phyloP scores from a whole-genome alignment of 2,329 filamentous ascomycete species.

The Penicillium sp. region DNA sequence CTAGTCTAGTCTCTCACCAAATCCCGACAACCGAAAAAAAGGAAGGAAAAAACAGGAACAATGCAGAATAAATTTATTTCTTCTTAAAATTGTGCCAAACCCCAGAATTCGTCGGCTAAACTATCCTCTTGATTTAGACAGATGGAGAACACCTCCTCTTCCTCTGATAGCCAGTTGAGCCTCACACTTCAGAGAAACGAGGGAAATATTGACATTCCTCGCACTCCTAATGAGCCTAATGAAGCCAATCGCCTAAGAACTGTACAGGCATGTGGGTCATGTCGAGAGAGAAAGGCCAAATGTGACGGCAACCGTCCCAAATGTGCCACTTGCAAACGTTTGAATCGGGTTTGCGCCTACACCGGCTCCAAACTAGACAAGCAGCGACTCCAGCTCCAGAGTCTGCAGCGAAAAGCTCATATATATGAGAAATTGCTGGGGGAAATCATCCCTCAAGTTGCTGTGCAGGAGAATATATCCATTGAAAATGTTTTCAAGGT shows the following conservation, averaged over 20 bases:
- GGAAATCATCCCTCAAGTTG: neutral
- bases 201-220: neutral
- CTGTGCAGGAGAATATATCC: neutral
- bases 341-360: slow-evolving; percentile 13
- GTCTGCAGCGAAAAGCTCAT: neutral
- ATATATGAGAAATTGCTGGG: neutral
- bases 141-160: neutral
- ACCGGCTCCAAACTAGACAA: slow-evolving; percentile 18
- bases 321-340: slow-evolving; percentile 13
- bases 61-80: neutral
- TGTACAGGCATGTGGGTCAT: slow-evolving; percentile 17
- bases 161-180: neutral
- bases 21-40: neutral
- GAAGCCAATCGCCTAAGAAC: slow-evolving; percentile 5
- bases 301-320: slow-evolving; percentile 20
- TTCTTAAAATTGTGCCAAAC: neutral
- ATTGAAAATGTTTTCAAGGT: neutral
- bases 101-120: neutral
- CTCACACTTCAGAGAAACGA: neutral
- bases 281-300: slow-evolving; percentile 21
- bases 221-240: neutral
- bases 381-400: slow-evolving; percentile 10
- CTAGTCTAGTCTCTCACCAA: neutral
- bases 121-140: neutral
- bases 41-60: neutral